Base-by-base conservation (phyloP, 164 flowering plant genomes). In the Stephania japonica region DNA sequence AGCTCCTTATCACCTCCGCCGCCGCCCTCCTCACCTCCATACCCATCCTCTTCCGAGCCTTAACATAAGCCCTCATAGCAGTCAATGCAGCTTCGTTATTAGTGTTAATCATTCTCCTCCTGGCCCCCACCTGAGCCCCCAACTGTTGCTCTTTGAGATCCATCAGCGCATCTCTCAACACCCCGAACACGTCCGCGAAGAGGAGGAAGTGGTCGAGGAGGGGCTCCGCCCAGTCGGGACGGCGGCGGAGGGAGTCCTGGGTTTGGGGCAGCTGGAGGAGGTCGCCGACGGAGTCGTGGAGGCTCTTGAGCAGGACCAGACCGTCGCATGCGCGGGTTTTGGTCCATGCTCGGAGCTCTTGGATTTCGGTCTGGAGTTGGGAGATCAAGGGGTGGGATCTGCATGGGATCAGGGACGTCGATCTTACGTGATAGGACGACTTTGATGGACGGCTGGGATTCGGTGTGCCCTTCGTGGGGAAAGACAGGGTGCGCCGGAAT, bases 391-490 rank as follows among this genome's bases (percentile, higher is more conserved):
- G 97, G 72, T 91, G 93, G 0, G 94, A 78, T 75, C 91, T 80
- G 83, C 87, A 82, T 0, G 98, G 98, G 21, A n/a, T n/a, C n/a
- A 94, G 98, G 80, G 90, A 86, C 76, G 84, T 73, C 32, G 97
- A 94, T 75, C 98, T 83, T 63, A 82, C 84, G 72, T 90, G 96
- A 70, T 83, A 80, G 19, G 90, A 56, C 16, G 85, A 77, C n/a
- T n/a, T n/a, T 27, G 87, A 64, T 16, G 81, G 80, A 73, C 86
- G 84, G 71, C 18, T 75, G 8, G 71, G 78, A 9, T 68, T 79
- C 6, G 85, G 85, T n/a, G n/a, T n/a, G n/a, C n/a, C n/a, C 81
- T 81, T 87, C 0, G 93, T 9, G 18, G 53, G 89, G 69, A 89
- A 86, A 13, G 98, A 93, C 59, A 90, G 80, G 1, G 97, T 83